Evolutionary conservation across 805 yeast species (phyloP).

Genomic region (Wickerhamomyces subpelliculosus): DNA sequence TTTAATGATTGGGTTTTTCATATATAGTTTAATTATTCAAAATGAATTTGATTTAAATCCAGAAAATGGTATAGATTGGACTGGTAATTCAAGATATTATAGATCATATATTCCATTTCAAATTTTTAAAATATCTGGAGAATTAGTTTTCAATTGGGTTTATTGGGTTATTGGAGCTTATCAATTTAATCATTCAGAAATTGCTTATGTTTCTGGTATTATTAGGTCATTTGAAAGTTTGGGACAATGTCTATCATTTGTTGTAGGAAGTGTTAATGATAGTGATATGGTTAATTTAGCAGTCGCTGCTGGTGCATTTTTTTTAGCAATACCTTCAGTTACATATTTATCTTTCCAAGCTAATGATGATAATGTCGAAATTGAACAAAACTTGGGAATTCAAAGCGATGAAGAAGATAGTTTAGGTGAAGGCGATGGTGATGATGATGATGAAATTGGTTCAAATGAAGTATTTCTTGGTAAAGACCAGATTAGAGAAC

Average conservation of each 20-base stretch:
- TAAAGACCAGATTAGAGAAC: neutral
- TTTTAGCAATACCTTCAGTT: slow-evolving; percentile 7
- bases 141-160: slow-evolving; percentile 19
- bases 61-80: slow-evolving; percentile 15
- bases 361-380: slow-evolving; percentile 10
- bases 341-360: slow-evolving; percentile 5
- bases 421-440: neutral
- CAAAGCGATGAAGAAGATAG: neutral
- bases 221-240: slow-evolving; percentile 19
- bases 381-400: neutral
- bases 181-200: slow-evolving; percentile 13
- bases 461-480: too few relatives aligned
- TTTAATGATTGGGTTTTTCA: slow-evolving; percentile 11
- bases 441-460: neutral
- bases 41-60: slow-evolving; percentile 6
- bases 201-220: slow-evolving; percentile 15
- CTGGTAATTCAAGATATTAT: slow-evolving; percentile 9
- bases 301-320: slow-evolving; percentile 20
- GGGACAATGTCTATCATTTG: slow-evolving; percentile 16
- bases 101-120: slow-evolving; percentile 18
- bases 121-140: slow-evolving; percentile 17
- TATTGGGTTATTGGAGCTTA: slow-evolving; percentile 21
- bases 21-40: slow-evolving; percentile 15
- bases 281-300: slow-evolving; percentile 20
- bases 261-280: slow-evolving; percentile 18